Base-by-base conservation (phyloP, 805 yeast species). In the Lipomyces chichibuensis region DNA sequence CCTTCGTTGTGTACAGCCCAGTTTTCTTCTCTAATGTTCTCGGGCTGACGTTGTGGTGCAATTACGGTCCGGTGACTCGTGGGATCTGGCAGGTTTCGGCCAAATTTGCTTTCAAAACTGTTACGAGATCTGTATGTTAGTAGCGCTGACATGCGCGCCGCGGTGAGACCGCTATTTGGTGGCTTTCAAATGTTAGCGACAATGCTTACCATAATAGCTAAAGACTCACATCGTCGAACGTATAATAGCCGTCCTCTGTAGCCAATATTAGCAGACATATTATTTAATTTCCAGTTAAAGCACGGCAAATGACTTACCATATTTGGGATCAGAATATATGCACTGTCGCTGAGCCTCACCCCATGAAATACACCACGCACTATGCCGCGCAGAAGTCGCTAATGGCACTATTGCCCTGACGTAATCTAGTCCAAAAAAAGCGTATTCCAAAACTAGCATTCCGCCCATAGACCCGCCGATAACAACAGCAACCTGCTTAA, bases 401-500 rank as follows among this genome's bases (percentile, higher is more conserved):
- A 94, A 79, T 0, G 97, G 94, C 14, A 94, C 88, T 27, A 90
- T 81, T 54, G 84, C 81, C 66, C 84, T 84, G 43, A 95, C 96
- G 75, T 85, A 95, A 1, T 82, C 84, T 1, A 81, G 76, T 2
- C 89, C 89, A 64, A 86, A 88, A 76, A 85, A 91, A 2, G 92
- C 86, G 84, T 91, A 95, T 77, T 95, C 99, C 73, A 95, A 80
- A 0, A 93, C 92, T 57, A 92, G 80, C 98, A 95, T 95, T 23
- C 99, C 99, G 54, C 99, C 99, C 99, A 95, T 95, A 32, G 98
- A 93, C 0, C 99, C 99, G 52, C 99, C 99, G 65, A 95, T 85
- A 20, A 90, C 96, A 61, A 88, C 85, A 0, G 98, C 97, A 35
- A 94, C 81, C 65, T 87, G 84, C 62, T 83, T 84, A n/a, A 95